Percentiles rank a stretch among this genome's conserved stretches.
Evolutionary conservation across 192 early-diverging fungal species (phyloP).

Genomic region (Backusella parvicylindrica): DNA sequence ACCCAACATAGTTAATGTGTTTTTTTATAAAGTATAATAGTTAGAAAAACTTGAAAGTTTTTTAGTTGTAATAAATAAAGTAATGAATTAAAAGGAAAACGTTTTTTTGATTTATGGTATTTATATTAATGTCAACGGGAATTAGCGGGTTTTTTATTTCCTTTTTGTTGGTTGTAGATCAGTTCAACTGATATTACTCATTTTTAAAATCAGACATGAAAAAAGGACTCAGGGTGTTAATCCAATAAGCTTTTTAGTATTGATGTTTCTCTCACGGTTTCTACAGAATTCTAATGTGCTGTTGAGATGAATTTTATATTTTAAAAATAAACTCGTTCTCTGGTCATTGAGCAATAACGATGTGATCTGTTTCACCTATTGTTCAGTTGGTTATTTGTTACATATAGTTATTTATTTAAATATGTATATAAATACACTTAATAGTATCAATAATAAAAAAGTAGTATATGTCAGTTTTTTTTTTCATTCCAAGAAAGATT

Average conservation of each 20-base stretch:
- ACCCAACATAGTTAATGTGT: neutral
- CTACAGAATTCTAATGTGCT: neutral
- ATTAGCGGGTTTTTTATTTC: neutral
- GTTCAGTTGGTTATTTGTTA: neutral
- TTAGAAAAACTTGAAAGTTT: neutral
- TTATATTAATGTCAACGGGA: neutral
- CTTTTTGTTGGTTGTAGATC: neutral
- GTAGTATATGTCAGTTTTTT: no score
- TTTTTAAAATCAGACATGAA: neutral
- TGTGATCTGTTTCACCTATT: neutral
- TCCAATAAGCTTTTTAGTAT: neutral
- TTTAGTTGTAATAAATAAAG: neutral
- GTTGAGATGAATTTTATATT: neutral
- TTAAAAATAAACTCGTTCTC: neutral
- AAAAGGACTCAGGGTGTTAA: neutral
- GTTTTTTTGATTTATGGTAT: neutral
- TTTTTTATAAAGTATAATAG: neutral
- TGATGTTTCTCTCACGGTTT: constrained; percentile 3
- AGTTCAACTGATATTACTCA: constrained; percentile 1
- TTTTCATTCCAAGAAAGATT: neutral
- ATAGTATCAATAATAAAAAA: neutral
- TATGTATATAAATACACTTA: neutral
- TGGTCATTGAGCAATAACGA: neutral
- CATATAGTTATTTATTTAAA: no score
- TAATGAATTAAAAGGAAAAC: neutral